Conservation (phyloP, 169 alveolate genomes). For the Babesia gibsoni region DNA sequence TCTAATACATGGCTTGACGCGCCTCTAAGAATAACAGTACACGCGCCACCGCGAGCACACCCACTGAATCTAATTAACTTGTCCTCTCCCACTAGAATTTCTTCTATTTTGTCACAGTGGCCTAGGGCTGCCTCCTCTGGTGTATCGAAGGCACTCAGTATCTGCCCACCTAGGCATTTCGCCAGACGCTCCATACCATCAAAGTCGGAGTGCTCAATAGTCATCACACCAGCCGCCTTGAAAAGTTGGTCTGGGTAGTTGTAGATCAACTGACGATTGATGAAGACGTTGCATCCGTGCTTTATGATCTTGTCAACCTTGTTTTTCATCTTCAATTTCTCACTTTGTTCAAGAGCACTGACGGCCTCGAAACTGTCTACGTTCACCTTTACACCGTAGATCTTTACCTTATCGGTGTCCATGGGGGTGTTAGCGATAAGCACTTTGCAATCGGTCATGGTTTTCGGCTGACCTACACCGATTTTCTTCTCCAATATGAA, state of each 20-base stretch:
- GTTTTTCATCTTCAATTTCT: constrained; percentile 94
- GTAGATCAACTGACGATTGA: constrained; percentile 97
- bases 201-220: constrained; percentile 99
- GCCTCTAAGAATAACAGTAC: constrained; percentile 97
- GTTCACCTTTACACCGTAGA: constrained; percentile 97
- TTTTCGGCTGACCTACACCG: constrained; percentile 93
- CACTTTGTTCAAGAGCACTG: constrained; percentile 98
- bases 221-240: constrained; percentile 95
- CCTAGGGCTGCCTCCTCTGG: constrained; percentile 94
- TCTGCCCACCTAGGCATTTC: constrained; percentile 97
- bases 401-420: constrained; percentile 99
- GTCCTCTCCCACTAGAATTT: constrained; percentile 98
- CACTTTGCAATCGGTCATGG: constrained; percentile 84
- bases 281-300: constrained; percentile 97
- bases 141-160: constrained; percentile 96
- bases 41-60: constrained; percentile 92
- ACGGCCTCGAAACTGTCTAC: constrained; percentile 97
- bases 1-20: constrained; percentile 98
- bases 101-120: constrained; percentile 93
- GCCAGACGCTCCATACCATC: constrained; percentile 99
- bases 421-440: constrained; percentile 98
- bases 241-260: constrained; percentile 98
- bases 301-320: constrained; percentile 95
- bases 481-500: constrained; percentile 95
- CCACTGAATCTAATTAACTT: constrained; percentile 95